phyloP scores from a whole-genome alignment of 1,139 yeast species.

The Magnusiomyces magnusii region DNA sequence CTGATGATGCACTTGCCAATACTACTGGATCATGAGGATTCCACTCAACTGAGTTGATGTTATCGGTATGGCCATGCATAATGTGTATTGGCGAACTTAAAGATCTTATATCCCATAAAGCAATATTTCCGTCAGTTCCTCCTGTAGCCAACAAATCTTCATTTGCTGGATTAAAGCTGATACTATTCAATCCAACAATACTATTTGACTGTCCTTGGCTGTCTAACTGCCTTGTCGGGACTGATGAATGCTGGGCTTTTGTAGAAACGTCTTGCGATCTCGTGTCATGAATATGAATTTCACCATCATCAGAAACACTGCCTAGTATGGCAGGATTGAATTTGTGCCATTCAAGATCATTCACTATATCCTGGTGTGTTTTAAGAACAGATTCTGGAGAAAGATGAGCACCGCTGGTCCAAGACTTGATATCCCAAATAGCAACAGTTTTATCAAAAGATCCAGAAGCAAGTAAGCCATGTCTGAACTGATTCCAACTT shows the following conservation, averaged over 20 bases:
- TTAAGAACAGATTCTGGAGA: conserved; percentile 22
- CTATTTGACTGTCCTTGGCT: conserved; percentile 11
- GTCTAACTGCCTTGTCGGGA: not conserved
- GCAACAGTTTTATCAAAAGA: conserved; percentile 64
- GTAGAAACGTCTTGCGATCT: conserved; percentile 34
- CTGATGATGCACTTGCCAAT: conserved; percentile 66
- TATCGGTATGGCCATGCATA: conserved; percentile 45
- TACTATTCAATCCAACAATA: conserved; percentile 43
- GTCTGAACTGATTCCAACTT: conserved; percentile 47
- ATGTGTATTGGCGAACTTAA: conserved; percentile 26
- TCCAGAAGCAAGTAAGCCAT: conserved; percentile 47
- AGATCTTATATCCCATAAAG: conserved; percentile 63
- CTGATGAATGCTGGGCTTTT: conserved; percentile 5
- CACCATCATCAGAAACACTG: conserved; percentile 66
- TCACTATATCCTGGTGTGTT: conserved; percentile 32
- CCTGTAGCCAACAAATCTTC: conserved; percentile 60
- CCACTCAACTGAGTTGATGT: conserved; percentile 71
- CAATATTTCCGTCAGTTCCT: conserved; percentile 50
- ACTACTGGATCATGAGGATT: conserved; percentile 53
- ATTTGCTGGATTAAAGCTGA: conserved; percentile 56
- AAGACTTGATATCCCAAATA: conserved; percentile 48
- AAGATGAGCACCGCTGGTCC: not conserved
- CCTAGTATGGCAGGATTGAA: conserved; percentile 49
- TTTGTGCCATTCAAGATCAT: conserved; percentile 42
- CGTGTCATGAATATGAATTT: conserved; percentile 62